Base-by-base conservation (phyloP, 345 rosid species). In the Dovyalis caffra region DNA sequence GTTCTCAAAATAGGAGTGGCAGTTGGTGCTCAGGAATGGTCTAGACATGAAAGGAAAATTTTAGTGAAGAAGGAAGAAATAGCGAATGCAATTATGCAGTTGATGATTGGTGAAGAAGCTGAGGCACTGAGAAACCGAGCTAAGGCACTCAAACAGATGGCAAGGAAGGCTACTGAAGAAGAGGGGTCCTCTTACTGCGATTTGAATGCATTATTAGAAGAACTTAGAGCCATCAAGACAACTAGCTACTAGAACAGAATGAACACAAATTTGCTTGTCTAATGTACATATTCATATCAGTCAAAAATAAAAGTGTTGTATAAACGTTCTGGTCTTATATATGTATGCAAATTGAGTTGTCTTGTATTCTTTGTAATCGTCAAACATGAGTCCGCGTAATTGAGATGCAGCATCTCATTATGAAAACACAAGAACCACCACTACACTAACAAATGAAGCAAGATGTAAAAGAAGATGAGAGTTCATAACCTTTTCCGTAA, bases 161-260 rank as follows among this genome's bases (percentile, higher is more conserved):
- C 89, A 18, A 83, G 61, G 60, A 81, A 38, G 1, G 84, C 88
- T 3, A 74, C 76, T 21, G 74, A 81, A 78, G 86, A 77, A 69
- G 86, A 86, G 18, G 90, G 91, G 64, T 89, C 91, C 37, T 87
- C 91, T 40, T 28, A 71, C 26, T 78, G 74, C 21, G 86, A 83
- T 25, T 16, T 84, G 47, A 74, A 65, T 51, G 80, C 28, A 14
- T 68, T 87, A 31, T 35, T 88, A 15, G 68, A 83, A 69, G 88
- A 82, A 72, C 29, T 84, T 38, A 87, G 62, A 79, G 74, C 31
- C 23, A 47, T 61, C 7, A 72, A 72, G 65, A 40, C 28, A 33
- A 12, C 62, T 32, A 47, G 15, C 23, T 62, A 3, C 31, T 62
- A 62, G 33, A 29, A 62, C n/a, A 25, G 35, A 20, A 62, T 25